A percentile compares a stretch with the other conserved stretches of the same genome.
Evolutionary conservation across 2,329 filamentous ascomycete species (phyloP).

Genomic region (Emergomyces pasteurianus): DNA sequence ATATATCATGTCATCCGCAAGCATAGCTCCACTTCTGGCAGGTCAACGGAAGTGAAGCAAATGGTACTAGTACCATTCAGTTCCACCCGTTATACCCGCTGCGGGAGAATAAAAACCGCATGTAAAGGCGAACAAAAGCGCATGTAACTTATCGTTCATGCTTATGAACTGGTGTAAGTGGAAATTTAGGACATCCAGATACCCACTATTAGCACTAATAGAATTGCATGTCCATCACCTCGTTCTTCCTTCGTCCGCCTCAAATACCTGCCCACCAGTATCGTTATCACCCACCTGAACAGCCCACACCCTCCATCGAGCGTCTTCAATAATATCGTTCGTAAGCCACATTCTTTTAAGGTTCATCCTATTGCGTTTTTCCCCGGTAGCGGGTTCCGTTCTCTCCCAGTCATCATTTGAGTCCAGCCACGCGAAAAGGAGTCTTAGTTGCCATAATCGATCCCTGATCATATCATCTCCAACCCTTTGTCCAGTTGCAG

Average conservation of each 20-base stretch:
- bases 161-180: neutral
- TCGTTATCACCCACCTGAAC: slow-evolving; percentile 20
- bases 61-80: neutral
- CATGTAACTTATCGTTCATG: neutral
- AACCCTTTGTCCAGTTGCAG: slow-evolving; percentile 20
- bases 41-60: neutral
- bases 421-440: slow-evolving; percentile 59
- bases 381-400: slow-evolving; percentile 23
- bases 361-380: slow-evolving; percentile 13
- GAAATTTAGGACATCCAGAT: neutral
- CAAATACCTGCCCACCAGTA: neutral
- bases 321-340: slow-evolving; percentile 29
- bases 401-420: slow-evolving; percentile 20
- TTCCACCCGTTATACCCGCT: neutral
- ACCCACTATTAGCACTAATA: neutral
- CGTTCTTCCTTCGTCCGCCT: neutral
- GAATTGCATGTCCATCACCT: neutral
- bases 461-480: slow-evolving; percentile 40
- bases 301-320: slow-evolving; percentile 31
- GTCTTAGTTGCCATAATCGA: slow-evolving; percentile 48
- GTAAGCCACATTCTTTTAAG: slow-evolving; percentile 26
- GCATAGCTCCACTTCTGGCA: neutral
- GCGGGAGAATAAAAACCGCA: neutral
- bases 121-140: neutral
- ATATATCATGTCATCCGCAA: neutral